phyloP scores from a whole-genome alignment of 2,329 filamentous ascomycete genomes.

The Elsinoe australis region DNA sequence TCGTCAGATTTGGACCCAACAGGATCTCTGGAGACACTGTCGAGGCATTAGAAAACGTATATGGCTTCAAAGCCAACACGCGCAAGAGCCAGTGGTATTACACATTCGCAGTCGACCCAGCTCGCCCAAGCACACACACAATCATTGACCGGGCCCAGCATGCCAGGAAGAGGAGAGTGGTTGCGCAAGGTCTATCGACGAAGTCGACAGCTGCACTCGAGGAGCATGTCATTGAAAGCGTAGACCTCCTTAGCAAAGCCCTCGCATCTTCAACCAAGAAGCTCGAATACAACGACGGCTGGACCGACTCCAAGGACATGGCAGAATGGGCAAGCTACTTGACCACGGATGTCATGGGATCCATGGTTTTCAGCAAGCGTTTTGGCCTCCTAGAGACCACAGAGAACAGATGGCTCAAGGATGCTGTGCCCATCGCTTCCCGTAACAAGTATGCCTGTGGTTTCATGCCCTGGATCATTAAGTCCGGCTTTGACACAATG shows the following conservation, averaged over 20 bases:
- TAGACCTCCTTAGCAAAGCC: slow-evolving; percentile 34
- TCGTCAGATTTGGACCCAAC: slow-evolving; percentile 73
- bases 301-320: slow-evolving; percentile 39
- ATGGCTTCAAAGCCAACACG: slow-evolving; percentile 42
- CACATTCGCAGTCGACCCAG: slow-evolving; percentile 39
- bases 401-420: slow-evolving; percentile 15
- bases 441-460: slow-evolving; percentile 17
- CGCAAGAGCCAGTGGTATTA: slow-evolving; percentile 44
- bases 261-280: slow-evolving; percentile 27
- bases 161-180: slow-evolving; percentile 40
- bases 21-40: slow-evolving; percentile 69
- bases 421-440: slow-evolving; percentile 5
- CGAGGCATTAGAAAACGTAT: slow-evolving; percentile 52
- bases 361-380: slow-evolving; percentile 18
- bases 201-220: slow-evolving; percentile 40
- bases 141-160: slow-evolving; percentile 40
- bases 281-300: slow-evolving; percentile 28
- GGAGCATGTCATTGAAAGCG: slow-evolving; percentile 38
- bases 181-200: slow-evolving; percentile 42
- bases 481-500: slow-evolving; percentile 15
- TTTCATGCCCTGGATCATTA: slow-evolving; percentile 17
- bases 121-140: slow-evolving; percentile 38
- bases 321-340: slow-evolving; percentile 37
- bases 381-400: slow-evolving; percentile 13
- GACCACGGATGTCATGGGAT: slow-evolving; percentile 34